phyloP scores from a whole-genome alignment of 2,329 filamentous ascomycete genomes.

The Sarocladium oryzae region DNA sequence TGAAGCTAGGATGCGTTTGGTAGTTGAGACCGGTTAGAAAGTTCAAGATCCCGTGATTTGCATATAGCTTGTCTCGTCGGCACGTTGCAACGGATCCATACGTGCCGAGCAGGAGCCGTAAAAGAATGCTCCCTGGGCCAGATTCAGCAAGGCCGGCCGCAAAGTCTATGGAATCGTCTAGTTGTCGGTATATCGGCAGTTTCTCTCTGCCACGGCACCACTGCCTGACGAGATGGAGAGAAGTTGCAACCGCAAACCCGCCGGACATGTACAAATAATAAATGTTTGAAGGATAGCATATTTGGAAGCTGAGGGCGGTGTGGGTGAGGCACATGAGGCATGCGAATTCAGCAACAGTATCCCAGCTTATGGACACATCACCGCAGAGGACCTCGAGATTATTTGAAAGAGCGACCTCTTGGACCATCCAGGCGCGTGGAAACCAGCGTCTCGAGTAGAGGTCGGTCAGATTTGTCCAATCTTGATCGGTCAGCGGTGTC shows the following conservation, averaged over 20 bases:
- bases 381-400: background rate
- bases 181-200: background rate
- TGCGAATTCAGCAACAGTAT: background rate
- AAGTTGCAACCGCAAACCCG: background rate
- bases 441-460: background rate
- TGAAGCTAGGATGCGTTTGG: background rate
- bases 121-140: background rate
- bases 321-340: background rate
- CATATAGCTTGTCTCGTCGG: background rate
- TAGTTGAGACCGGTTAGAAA: background rate
- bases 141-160: background rate
- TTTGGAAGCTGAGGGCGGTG: background rate
- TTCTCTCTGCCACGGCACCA: background rate
- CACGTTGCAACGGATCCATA: background rate
- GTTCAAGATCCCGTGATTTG: background rate
- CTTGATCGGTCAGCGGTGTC: background rate
- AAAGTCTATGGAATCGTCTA: background rate
- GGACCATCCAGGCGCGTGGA: background rate
- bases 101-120: background rate
- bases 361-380: background rate
- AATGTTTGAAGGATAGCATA: background rate
- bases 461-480: background rate
- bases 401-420: background rate
- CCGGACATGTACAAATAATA: background rate
- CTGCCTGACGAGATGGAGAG: background rate